Evolutionary conservation across 495 filamentous ascomycete species (phyloP).

Genomic region (Chaetomium fimeti): DNA sequence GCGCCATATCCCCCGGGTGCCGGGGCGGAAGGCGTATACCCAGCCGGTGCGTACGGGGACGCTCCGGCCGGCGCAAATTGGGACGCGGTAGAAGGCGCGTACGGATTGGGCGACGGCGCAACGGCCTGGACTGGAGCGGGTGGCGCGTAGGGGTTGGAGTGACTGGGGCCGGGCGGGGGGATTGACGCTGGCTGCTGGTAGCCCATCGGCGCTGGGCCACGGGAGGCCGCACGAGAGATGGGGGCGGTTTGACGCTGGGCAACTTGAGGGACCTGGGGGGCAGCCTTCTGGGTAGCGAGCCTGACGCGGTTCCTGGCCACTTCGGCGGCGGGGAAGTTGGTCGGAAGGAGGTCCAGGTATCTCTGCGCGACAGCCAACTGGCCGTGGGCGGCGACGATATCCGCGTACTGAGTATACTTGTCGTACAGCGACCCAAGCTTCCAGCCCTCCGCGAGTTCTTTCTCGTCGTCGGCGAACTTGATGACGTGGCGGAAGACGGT

Average conservation of each 20-base stretch:
- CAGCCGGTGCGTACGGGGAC: slow-evolving; percentile 38
- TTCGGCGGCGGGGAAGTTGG: slow-evolving; percentile 82
- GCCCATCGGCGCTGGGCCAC: slow-evolving; percentile 33
- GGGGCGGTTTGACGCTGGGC: slow-evolving; percentile 34
- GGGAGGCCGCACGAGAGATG: slow-evolving; percentile 32
- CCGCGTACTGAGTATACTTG: slow-evolving; percentile 95
- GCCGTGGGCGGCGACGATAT: slow-evolving; percentile 88
- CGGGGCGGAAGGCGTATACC: slow-evolving; percentile 38
- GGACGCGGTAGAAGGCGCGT: slow-evolving; percentile 52
- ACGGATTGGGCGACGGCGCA: slow-evolving; percentile 56
- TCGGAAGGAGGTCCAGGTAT: slow-evolving; percentile 86
- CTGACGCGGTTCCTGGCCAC: slow-evolving; percentile 82
- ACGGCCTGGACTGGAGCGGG: slow-evolving; percentile 37
- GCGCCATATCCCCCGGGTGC: slow-evolving; percentile 37
- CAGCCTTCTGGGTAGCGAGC: slow-evolving; percentile 72
- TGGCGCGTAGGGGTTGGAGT: slow-evolving; percentile 41
- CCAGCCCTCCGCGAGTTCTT: slow-evolving; percentile 70
- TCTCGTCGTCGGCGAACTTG: slow-evolving; percentile 82
- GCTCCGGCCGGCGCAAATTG: slow-evolving; percentile 34
- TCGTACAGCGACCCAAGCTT: slow-evolving; percentile 85
- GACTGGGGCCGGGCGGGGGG: slow-evolving; percentile 34
- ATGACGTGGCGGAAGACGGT: slow-evolving; percentile 93
- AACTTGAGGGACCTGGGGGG: slow-evolving; percentile 38
- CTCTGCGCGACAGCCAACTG: slow-evolving; percentile 81
- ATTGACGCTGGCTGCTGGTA: slow-evolving; percentile 43